A percentile compares a stretch with the other conserved stretches of the same genome.
phyloP scores from a whole-genome alignment of 139 green algal species.

The Coccomyxa sp. region DNA sequence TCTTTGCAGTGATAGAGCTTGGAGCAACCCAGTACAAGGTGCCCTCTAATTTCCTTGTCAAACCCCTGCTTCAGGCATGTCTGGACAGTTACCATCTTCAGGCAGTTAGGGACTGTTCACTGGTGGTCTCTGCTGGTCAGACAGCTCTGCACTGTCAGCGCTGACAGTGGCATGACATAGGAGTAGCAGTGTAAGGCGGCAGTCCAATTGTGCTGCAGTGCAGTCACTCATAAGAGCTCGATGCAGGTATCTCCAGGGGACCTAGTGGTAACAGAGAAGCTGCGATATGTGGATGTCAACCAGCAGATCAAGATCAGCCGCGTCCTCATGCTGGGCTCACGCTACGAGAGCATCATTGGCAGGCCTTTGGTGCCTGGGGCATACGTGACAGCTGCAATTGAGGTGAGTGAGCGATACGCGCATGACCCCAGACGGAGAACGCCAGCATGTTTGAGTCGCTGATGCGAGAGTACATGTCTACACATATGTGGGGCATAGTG shows the following conservation, averaged over 20 bases:
- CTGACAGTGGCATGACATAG: neutral
- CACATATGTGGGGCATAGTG: neutral
- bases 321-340: slow-evolving; percentile 56
- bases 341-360: slow-evolving; percentile 56
- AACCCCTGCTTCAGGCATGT: no score
- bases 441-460: no score
- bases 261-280: slow-evolving; percentile 59
- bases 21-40: slow-evolving; percentile 64
- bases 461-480: neutral
- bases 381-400: slow-evolving; percentile 41
- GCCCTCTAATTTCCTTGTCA: no score
- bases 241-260: slow-evolving; percentile 53
- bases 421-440: neutral
- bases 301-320: slow-evolving; percentile 44
- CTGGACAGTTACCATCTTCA: no score
- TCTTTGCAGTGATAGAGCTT: slow-evolving; percentile 68
- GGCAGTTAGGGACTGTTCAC: no score
- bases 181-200: neutral
- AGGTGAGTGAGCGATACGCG: slow-evolving; percentile 39
- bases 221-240: neutral
- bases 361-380: slow-evolving; percentile 44
- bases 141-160: no score
- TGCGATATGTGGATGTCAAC: slow-evolving; percentile 50
- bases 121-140: no score
- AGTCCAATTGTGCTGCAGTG: neutral